Conservation (phyloP, 805 yeast species). For the Ogataea nitratoaversa region DNA sequence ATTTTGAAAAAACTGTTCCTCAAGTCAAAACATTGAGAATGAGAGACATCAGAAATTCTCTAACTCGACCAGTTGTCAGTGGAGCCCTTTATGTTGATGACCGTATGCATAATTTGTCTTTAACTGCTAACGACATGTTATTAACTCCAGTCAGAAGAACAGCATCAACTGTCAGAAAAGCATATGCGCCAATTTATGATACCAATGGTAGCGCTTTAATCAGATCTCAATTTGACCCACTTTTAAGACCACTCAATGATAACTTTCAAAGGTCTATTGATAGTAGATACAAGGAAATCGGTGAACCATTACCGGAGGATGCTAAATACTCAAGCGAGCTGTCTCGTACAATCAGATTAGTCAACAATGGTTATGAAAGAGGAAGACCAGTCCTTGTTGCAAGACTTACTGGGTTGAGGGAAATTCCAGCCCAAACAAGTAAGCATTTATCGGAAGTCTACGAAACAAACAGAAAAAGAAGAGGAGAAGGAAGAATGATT, state of each 20-base stretch:
- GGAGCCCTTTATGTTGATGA: conserved; percentile 33
- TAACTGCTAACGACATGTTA: conserved; percentile 30
- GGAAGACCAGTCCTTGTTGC: conserved; percentile 32
- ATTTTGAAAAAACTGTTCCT: conserved; percentile 59
- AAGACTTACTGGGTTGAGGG: conserved; percentile 24
- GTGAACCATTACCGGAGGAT: conserved; percentile 41
- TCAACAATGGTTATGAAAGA: conserved; percentile 36
- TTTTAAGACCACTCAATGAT: conserved; percentile 58
- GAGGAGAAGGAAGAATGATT: conserved; percentile 33
- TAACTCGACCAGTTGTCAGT: conserved; percentile 50
- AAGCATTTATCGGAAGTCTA: conserved; percentile 36
- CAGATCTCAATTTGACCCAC: conserved; percentile 58
- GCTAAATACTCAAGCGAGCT: conserved; percentile 50
- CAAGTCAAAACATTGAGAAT: conserved; percentile 50
- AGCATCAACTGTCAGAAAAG: conserved; percentile 43
- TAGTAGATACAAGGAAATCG: conserved; percentile 5
- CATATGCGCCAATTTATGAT: conserved; percentile 48
- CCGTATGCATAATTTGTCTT: conserved; percentile 29
- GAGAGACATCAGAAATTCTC: conserved; percentile 42
- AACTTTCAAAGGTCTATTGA: conserved; percentile 43
- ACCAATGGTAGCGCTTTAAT: conserved; percentile 59
- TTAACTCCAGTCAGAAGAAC: conserved; percentile 48
- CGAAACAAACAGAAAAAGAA: conserved; percentile 36
- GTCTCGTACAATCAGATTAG: conserved; percentile 43
- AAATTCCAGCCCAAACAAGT: conserved; percentile 33